A percentile compares a stretch with the other conserved stretches of the same genome.
phyloP scores from a whole-genome alignment of 306 rosid genomes.

The Citrullus colocynthis region DNA sequence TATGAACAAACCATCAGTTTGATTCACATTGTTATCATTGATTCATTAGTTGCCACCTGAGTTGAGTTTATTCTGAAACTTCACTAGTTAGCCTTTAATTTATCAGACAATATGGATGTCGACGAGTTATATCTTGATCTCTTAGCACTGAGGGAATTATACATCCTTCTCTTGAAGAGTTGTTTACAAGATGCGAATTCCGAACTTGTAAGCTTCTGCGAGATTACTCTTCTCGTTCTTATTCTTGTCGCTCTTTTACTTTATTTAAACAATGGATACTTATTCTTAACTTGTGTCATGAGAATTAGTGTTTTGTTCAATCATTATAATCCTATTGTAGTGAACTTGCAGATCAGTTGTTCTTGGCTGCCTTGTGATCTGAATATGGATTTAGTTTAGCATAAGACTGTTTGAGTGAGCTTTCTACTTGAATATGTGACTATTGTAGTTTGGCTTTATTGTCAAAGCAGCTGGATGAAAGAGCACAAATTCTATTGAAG shows the following conservation, averaged over 20 bases:
- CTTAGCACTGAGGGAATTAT: slow-evolving; percentile 15
- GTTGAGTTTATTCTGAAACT: not conserved
- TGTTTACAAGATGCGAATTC: not conserved
- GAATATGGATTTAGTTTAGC: not conserved
- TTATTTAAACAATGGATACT: not conserved
- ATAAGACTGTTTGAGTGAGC: not conserved
- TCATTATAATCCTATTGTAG: not conserved
- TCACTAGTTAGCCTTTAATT: not conserved
- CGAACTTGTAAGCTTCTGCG: slow-evolving; percentile 12
- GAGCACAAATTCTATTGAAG: slow-evolving; percentile 39
- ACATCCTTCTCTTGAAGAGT: slow-evolving; percentile 2
- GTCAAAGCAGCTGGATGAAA: slow-evolving; percentile 22
- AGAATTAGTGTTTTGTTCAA: not conserved
- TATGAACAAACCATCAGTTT: not conserved
- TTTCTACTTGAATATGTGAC: not conserved
- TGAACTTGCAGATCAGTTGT: not conserved
- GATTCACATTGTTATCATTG: not conserved
- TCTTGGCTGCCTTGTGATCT: not conserved
- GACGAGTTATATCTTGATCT: slow-evolving; percentile 8
- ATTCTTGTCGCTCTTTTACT: not conserved
- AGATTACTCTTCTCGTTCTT: not conserved
- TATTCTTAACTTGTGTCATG: not conserved
- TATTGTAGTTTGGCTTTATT: not conserved
- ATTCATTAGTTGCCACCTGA: not conserved
- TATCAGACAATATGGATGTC: slow-evolving; percentile 2